A percentile compares a stretch with the other conserved stretches of the same genome.
phyloP scores from a whole-genome alignment of 2,329 filamentous ascomycete species.

The Verticillium nonalfalfae region DNA sequence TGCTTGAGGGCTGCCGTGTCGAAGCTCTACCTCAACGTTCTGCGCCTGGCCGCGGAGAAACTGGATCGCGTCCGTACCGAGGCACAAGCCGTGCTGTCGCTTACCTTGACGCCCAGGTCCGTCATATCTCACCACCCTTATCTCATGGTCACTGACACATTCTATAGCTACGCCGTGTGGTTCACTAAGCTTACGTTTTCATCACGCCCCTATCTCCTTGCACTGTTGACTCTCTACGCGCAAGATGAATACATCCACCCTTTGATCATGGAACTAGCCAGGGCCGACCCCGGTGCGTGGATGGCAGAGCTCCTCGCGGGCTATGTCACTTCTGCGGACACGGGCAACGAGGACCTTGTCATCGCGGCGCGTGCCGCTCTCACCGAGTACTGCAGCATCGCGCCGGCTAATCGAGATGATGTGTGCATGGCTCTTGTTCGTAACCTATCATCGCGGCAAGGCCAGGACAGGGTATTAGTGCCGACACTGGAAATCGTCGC shows the following conservation, averaged over 20 bases:
- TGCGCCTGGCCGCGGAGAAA: constrained; percentile 79
- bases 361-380: constrained; percentile 63
- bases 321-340: constrained; percentile 66
- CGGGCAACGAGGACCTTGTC: constrained; percentile 70
- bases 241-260: constrained; percentile 24
- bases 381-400: constrained; percentile 42
- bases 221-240: constrained; percentile 41
- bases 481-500: constrained; percentile 71
- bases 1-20: constrained; percentile 23
- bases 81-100: constrained; percentile 48
- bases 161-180: constrained; percentile 21
- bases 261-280: constrained; percentile 26
- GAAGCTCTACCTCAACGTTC: constrained; percentile 39
- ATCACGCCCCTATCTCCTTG: constrained; percentile 52
- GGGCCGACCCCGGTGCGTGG: constrained; percentile 27
- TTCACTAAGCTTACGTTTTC: constrained; percentile 44
- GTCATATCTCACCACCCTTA: constrained; percentile 10
- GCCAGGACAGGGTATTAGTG: constrained; percentile 64
- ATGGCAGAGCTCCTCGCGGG: constrained; percentile 56
- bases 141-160: constrained; percentile 14
- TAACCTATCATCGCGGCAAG: constrained; percentile 42
- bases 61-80: constrained; percentile 76
- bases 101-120: constrained; percentile 40
- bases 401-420: constrained; percentile 29
- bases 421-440: constrained; percentile 45